Evolutionary conservation across 177 flowering plant genomes (phyloP).

Genomic region (Vitis hybrid): DNA sequence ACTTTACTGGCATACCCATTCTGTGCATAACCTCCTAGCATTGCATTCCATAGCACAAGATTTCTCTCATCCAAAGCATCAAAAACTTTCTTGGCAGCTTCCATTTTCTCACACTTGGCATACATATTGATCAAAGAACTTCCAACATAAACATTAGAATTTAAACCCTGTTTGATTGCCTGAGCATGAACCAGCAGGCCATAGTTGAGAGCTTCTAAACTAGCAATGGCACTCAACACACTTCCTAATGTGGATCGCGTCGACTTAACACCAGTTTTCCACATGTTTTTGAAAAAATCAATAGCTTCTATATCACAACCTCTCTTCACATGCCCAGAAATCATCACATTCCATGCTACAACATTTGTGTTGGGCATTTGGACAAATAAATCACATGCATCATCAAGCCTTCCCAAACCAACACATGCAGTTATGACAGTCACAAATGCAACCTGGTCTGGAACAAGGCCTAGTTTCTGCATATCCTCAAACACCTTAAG

Average conservation of each 20-base stretch:
- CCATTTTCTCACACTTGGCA: conserved; percentile 61
- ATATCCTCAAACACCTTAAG: conserved; percentile 49
- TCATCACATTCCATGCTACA: conserved; percentile 91
- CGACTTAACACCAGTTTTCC: conserved; percentile 42
- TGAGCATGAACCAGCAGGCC: conserved; percentile 73
- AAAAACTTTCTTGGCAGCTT: conserved; percentile 63
- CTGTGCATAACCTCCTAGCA: conserved; percentile 73
- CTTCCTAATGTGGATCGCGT: conserved; percentile 83
- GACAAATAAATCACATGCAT: conserved; percentile 53
- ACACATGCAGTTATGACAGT: conserved; percentile 66
- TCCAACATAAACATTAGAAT: conserved; percentile 71
- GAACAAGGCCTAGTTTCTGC: conserved; percentile 39
- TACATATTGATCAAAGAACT: conserved; percentile 85
- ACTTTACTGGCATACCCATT: conserved; percentile 54
- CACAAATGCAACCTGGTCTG: conserved; percentile 67
- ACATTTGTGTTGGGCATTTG: conserved; percentile 60
- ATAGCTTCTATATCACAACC: conserved; percentile 62
- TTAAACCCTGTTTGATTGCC: conserved; percentile 68
- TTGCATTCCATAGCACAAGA: conserved; percentile 74
- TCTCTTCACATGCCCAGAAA: conserved; percentile 69
- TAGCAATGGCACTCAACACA: conserved; percentile 76
- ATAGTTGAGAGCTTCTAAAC: conserved; percentile 33
- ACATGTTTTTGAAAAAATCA: conserved; percentile 50
- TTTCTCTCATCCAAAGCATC: conserved; percentile 58
- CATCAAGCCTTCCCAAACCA: conserved; percentile 51